Evolutionary conservation across 768 basidiomycete genomes (phyloP), one percentile per base, ranked within the genome.

Genomic region (Lentinus tigrinus): DNA sequence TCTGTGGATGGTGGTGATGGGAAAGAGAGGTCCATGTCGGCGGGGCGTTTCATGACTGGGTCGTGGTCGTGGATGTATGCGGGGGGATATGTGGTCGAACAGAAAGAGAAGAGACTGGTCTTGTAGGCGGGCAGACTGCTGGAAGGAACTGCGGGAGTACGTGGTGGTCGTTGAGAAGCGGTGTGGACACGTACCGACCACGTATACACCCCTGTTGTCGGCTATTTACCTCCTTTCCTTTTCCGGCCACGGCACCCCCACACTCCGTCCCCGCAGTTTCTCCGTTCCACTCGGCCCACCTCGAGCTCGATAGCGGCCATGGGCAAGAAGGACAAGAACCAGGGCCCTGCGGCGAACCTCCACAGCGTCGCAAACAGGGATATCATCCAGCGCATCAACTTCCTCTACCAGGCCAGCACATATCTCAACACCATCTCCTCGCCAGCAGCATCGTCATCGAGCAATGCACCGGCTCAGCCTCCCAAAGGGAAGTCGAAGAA

Each of bases 311-410:
- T 21, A 21, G 23, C 58, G 3, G 16, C 17, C 8, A 91, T 92
- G 91, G 89, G 74, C 19, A 92, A 90, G 74, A 88, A 87, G 62
- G 69, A 67, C 64, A 85, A 81, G 67, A 81, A 82, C 54, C 80
- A 82, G 17, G 72, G 66, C 9, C 85, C 85, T 5, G 36, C 19
- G 0, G 61, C 57, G 13, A 88, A 81, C 57, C 76, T 84, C 2
- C 80, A 76, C 69, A 81, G 72, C 58, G 78, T 88, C 31, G 65
- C 78, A 11, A 91, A 92, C 69, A 77, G 84, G 27, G 93, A 94
- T 67, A 83, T 89, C 47, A 79, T 92, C 21, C 92, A 94, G 70
- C 81, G 92, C 27, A 80, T 94, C 60, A 93, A 89, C 72, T 94
- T 90, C 70, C 80, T 94, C 36, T 93, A 90, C 67, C 93, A 93